Base-by-base conservation (phyloP, 805 yeast species). In the Yamadazyma kitorensis region DNA sequence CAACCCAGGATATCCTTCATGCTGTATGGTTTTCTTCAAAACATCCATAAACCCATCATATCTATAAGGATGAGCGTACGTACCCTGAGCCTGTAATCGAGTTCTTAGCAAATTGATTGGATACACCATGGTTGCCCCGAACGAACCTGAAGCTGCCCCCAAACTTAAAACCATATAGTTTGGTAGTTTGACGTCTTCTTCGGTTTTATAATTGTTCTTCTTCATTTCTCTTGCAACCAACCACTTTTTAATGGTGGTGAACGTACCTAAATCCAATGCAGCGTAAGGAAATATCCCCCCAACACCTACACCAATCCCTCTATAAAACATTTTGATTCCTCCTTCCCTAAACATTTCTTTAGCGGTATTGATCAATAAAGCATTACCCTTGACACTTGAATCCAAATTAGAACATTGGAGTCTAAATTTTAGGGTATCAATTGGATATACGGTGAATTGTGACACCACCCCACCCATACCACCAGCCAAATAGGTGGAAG, bases 261-360 rank as follows among this genome's bases (percentile, higher is more conserved):
- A 93, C 0, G 97, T 88, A 23, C 98, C 98, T 33, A 93, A 66
- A 58, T 93, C 98, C 19, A 93, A 67, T 0, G 98, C 98, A 1
- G 98, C 97, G 55, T 89, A 93, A 0, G 98, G 98, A 64, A 93
- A 93, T 46, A 93, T 91, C 30, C 98, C 98, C 39, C 89, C 76
- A 4, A 89, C 77, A n/a, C 98, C 98, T 17, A 87, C 94, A 34
- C 76, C 59, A 14, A 91, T 70, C 17, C 98, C 98, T 44, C 98
- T 64, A 55, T 93, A 93, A 51, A 88, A 93, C 4, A 84, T 60
- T 29, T 72, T 59, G 2, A 86, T 17, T 0, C 98, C 98, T 25
- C 95, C 96, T 42, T 81, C 86, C 37, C 54, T 57, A 59, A 75
- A 85, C 86, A 91, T 83, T 32, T 81, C 78, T 43, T 68, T 76